These are phyloP conservation scores for Trichoderma brevicompactum DNA, from an alignment of 2,329 filamentous ascomycete genomes.

Conservation along the genomic window DNA sequence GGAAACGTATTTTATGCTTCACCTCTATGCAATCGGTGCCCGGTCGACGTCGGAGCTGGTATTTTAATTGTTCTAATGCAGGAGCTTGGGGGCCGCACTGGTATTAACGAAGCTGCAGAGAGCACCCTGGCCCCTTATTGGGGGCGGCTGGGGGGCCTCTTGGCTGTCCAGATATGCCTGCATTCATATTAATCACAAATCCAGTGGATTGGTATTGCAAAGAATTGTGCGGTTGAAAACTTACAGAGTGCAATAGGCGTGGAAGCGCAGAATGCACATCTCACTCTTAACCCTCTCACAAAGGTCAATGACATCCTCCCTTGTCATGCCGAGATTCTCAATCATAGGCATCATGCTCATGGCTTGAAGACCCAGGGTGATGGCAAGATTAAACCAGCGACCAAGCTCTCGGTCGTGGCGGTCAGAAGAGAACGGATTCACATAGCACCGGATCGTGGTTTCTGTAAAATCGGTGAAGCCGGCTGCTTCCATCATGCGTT, in stretches of 20 bases:
- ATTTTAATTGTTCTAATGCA: not conserved
- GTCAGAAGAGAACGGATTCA: slow-evolving; percentile 74
- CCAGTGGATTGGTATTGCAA: not conserved
- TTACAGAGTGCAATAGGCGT: slow-evolving; percentile 78
- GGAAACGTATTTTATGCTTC: not conserved
- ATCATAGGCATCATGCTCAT: slow-evolving; percentile 75
- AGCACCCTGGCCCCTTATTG: not conserved
- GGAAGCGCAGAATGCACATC: slow-evolving; percentile 68
- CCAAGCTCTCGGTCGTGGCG: slow-evolving; percentile 69
- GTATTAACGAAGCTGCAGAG: not conserved
- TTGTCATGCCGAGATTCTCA: slow-evolving; percentile 48
- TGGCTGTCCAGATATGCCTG: slow-evolving; percentile 36
- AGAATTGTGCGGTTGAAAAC: slow-evolving; percentile 42
- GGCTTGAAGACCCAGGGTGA: slow-evolving; percentile 73
- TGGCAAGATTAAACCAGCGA: slow-evolving; percentile 80
- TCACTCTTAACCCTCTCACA: slow-evolving; percentile 67
- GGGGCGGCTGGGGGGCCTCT: slow-evolving; percentile 28
- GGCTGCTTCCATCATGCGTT: slow-evolving; percentile 63
- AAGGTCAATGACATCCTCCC: slow-evolving; percentile 67
- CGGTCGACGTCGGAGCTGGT: not conserved
- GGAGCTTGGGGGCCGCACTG: not conserved
- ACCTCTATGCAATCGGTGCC: not conserved
- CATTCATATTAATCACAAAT: slow-evolving; percentile 26
- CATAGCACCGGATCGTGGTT: slow-evolving; percentile 68
- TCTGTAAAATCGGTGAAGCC: slow-evolving; percentile 84